Percentiles rank a stretch among this genome's conserved stretches.
Conservation (phyloP, 1,284 basidiomycete genomes). For the Hymenochaete sp. region DNA sequence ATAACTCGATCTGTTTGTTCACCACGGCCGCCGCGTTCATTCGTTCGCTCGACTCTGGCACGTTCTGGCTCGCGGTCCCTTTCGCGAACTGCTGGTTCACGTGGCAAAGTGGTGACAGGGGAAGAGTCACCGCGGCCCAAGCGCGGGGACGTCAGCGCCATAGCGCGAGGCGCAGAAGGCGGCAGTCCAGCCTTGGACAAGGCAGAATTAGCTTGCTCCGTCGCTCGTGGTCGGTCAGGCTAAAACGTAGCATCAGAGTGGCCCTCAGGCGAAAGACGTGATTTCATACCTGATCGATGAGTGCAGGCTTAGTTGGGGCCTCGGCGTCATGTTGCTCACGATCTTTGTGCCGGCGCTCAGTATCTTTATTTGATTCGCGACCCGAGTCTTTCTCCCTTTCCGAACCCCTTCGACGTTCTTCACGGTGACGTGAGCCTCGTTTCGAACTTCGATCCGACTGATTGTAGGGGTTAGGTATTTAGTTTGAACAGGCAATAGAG, state of each 20-base stretch:
- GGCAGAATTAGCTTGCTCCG: conserved; percentile 10
- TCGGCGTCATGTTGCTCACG: conserved; percentile 44
- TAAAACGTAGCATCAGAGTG: conserved; percentile 5
- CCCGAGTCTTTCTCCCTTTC: conserved; percentile 58
- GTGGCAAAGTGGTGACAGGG: conserved; percentile 31
- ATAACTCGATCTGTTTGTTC: background rate
- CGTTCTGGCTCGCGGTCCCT: conserved; percentile 26
- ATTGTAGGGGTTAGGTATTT: too few relatives aligned
- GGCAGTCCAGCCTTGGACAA: conserved; percentile 21
- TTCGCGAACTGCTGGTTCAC: too few relatives aligned
- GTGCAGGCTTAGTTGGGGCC: conserved; percentile 27
- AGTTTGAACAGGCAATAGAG: too few relatives aligned
- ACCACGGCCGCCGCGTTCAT: conserved; percentile 8
- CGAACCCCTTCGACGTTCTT: conserved; percentile 60
- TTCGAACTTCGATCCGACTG: conserved; percentile 65
- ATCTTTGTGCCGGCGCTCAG: conserved; percentile 53
- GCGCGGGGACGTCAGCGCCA: conserved; percentile 29
- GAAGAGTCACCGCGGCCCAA: conserved; percentile 21
- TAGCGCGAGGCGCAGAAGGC: conserved; percentile 65
- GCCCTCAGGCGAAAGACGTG: background rate
- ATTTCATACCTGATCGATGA: conserved; percentile 46
- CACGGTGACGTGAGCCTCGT: conserved; percentile 64
- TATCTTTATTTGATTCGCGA: conserved; percentile 36
- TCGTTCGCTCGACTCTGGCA: background rate
- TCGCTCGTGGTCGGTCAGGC: conserved; percentile 11